These are phyloP conservation scores for Cercophora newfieldiana DNA, from an alignment of 495 filamentous ascomycete genomes.

Conservation along the genomic window DNA sequence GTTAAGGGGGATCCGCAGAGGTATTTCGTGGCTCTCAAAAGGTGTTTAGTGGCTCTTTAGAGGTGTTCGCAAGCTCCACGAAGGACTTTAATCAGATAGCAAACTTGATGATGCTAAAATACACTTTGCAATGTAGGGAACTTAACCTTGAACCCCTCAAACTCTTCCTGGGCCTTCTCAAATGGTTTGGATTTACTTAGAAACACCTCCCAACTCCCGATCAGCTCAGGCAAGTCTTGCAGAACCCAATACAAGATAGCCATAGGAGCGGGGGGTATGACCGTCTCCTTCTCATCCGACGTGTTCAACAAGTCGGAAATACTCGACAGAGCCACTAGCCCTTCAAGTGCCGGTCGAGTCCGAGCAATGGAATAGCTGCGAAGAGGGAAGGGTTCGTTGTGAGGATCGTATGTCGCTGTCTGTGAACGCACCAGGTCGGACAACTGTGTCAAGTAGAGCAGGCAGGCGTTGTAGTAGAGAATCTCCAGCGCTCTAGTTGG, in stretches of 20 bases:
- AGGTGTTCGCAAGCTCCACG: no score
- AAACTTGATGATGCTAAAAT: background rate
- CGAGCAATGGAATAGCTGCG: background rate
- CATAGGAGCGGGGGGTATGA: background rate
- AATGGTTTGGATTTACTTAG: background rate
- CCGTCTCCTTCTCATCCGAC: background rate
- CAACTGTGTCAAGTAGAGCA: background rate
- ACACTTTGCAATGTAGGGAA: background rate
- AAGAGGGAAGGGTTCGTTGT: background rate
- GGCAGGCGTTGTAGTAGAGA: slow-evolving; percentile 7
- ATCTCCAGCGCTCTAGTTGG: background rate
- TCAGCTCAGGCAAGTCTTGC: background rate
- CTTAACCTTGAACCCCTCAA: background rate
- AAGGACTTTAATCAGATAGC: no score
- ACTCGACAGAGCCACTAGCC: background rate
- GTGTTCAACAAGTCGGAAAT: background rate
- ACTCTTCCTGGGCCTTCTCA: background rate
- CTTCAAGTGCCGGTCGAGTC: background rate
- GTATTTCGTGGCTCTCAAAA: no score
- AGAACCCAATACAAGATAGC: background rate
- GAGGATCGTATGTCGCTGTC: no score
- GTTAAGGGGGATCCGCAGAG: no score
- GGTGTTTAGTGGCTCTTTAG: no score
- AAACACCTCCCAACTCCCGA: background rate
- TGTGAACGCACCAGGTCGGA: no score